phyloP scores from a whole-genome alignment of 805 yeast species.

The Ogataea henricii region DNA sequence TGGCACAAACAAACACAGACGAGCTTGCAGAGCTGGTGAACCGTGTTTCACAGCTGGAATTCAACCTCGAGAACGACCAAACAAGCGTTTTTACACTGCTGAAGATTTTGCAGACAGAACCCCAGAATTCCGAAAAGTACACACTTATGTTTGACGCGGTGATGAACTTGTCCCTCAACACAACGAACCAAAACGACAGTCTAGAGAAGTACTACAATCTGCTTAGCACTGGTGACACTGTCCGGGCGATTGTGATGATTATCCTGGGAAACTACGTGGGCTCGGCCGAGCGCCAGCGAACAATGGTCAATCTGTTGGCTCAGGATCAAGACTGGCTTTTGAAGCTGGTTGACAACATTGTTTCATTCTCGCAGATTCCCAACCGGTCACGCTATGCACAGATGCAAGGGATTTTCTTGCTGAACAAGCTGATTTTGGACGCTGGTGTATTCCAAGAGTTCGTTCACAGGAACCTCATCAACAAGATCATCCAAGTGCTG shows the following conservation, averaged over 20 bases:
- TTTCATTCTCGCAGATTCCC: background rate
- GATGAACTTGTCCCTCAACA: slow-evolving; percentile 21
- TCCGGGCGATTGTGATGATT: slow-evolving; percentile 18
- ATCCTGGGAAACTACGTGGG: slow-evolving; percentile 20
- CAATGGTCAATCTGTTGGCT: slow-evolving; percentile 5
- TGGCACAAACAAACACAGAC: background rate
- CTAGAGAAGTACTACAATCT: slow-evolving; percentile 12
- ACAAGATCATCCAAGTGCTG: background rate
- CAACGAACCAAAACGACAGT: slow-evolving; percentile 14
- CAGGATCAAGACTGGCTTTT: slow-evolving; percentile 6
- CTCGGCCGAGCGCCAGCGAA: slow-evolving; percentile 10
- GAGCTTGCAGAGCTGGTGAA: slow-evolving; percentile 5
- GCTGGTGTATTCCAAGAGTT: background rate
- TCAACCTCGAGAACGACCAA: slow-evolving; percentile 15
- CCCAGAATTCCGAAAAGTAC: background rate
- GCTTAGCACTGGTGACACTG: background rate
- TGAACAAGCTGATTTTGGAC: slow-evolving; percentile 19
- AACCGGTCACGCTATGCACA: slow-evolving; percentile 5
- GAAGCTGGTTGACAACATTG: slow-evolving; percentile 4
- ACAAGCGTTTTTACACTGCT: slow-evolving; percentile 7
- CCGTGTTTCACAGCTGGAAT: slow-evolving; percentile 9
- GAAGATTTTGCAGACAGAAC: background rate
- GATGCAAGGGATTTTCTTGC: slow-evolving; percentile 14
- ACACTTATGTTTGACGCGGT: slow-evolving; percentile 13
- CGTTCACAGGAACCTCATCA: background rate